A percentile compares a stretch with the other conserved stretches of the same genome.
Evolutionary conservation across 1,284 basidiomycete genomes (phyloP).

Genomic region (Cystobasidium sp.): DNA sequence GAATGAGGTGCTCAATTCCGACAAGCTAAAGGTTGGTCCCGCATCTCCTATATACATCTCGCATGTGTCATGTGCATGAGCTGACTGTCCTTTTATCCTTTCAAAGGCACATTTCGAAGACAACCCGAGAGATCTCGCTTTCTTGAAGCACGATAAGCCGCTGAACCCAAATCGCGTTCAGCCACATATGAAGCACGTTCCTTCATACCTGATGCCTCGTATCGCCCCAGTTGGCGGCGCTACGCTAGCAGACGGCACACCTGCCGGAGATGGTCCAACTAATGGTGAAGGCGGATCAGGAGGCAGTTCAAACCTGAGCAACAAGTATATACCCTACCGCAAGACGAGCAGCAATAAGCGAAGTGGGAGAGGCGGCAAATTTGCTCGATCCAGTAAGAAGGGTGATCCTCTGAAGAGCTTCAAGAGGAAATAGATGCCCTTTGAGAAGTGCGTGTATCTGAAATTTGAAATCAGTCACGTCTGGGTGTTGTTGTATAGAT

Average conservation of each 20-base stretch:
- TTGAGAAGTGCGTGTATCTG: not conserved
- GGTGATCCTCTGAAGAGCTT: constrained; percentile 78
- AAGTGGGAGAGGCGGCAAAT: constrained; percentile 62
- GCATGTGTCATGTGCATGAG: constrained; percentile 2
- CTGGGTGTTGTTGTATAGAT: not conserved
- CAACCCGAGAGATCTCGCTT: constrained; percentile 91
- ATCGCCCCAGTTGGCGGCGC: constrained; percentile 64
- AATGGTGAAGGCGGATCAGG: constrained; percentile 34
- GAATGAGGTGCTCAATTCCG: constrained; percentile 88
- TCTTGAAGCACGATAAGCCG: constrained; percentile 90
- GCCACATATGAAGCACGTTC: constrained; percentile 90
- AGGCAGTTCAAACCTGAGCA: constrained; percentile 52
- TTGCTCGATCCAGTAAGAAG: constrained; percentile 65
- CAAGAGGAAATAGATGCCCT: constrained; percentile 57
- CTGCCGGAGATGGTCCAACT: constrained; percentile 5
- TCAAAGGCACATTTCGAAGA: constrained; percentile 93
- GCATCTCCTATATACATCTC: not conserved
- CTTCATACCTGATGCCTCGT: constrained; percentile 87
- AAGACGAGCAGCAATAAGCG: constrained; percentile 63
- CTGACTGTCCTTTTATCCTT: constrained; percentile 8
- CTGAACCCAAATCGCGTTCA: constrained; percentile 68
- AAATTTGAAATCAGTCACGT: not conserved
- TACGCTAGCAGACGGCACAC: constrained; percentile 9
- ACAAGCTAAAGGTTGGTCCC: constrained; percentile 85
- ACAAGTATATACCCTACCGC: constrained; percentile 72